Evolutionary conservation across 23 red algal species (phyloP), one percentile per base, ranked within the genome.

Genomic region (Agarophyton chilense): DNA sequence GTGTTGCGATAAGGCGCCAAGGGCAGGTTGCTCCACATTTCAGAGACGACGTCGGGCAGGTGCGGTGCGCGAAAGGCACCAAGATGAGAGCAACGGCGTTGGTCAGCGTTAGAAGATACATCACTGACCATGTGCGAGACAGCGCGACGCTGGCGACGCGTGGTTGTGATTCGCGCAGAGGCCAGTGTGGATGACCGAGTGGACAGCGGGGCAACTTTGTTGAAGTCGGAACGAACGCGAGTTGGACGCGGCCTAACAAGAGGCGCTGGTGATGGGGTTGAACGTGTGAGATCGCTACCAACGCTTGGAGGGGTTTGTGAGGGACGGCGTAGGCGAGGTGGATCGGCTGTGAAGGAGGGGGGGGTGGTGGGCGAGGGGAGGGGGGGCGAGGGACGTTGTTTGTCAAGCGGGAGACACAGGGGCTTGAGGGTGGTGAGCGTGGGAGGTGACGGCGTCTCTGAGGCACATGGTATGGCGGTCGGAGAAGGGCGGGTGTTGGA

Each of bases 191-290:
- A 60, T 33, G 81, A 52, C n/a, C 86, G 52, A 34, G 60, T 52
- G 35, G 76, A 36, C 19, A 61, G 79, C 46, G 78, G 52, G 39
- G 51, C 36, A 72, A 86, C 81, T 10, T 31, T 76, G 56, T 16
- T 35, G 11, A 55, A 75, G 61, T 57, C 55, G 81, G 54, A 82
- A 51, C 50, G 56, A 76, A 54, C 75, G 66, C 52, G 84, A 40
- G 82, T 72, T 84, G 73, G 22, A 84, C 35, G 28, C 92, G 55
- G 81, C 79, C 36, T 16, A 31, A 32, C 22, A 72, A 63, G 81
- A 90, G 62, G 52, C 49, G 79, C 73, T 28, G 63, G 88, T 34
- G 45, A 50, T 24, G 78, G 70, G 42, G 86, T 82, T 86, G 54
- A 84, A 39, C 68, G 68, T 0, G 68, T 74, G 41, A 74, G 68